Evolutionary conservation across 768 basidiomycete species (phyloP).

Genomic region (Suillus subaureus): DNA sequence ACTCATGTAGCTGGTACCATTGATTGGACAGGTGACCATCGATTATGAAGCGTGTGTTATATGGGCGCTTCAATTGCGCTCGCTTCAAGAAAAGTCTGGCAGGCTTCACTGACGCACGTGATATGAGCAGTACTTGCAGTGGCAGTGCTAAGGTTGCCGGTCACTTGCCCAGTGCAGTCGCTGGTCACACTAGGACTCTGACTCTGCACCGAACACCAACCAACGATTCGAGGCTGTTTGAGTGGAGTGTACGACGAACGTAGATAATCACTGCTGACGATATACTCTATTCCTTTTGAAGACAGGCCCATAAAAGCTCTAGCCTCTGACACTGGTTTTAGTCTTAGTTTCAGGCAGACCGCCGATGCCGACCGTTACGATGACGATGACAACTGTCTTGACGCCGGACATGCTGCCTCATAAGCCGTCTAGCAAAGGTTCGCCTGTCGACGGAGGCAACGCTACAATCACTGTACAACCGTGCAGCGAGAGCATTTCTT

Average conservation of each 20-base stretch:
- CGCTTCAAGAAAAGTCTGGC: too few relatives aligned
- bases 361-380: conserved; percentile 55
- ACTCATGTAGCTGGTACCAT: too few relatives aligned
- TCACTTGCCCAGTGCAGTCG: too few relatives aligned
- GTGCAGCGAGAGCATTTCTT: conserved; percentile 79
- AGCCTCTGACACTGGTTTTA: background rate
- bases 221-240: too few relatives aligned
- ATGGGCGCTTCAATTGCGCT: too few relatives aligned
- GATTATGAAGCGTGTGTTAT: too few relatives aligned
- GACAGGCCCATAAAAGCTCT: background rate
- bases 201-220: too few relatives aligned
- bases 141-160: too few relatives aligned
- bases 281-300: background rate
- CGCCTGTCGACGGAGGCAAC: conserved; percentile 47
- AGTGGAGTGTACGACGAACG: background rate
- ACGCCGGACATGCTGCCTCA: conserved; percentile 34
- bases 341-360: background rate
- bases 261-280: background rate
- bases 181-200: too few relatives aligned
- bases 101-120: too few relatives aligned
- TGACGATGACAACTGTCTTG: conserved; percentile 24
- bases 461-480: conserved; percentile 71
- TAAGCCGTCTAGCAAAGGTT: conserved; percentile 30
- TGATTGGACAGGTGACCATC: too few relatives aligned
- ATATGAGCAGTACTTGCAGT: too few relatives aligned